Percentiles rank a stretch among this genome's conserved stretches.
Conservation (phyloP, 805 yeast species). For the Candida palmyrensis region DNA sequence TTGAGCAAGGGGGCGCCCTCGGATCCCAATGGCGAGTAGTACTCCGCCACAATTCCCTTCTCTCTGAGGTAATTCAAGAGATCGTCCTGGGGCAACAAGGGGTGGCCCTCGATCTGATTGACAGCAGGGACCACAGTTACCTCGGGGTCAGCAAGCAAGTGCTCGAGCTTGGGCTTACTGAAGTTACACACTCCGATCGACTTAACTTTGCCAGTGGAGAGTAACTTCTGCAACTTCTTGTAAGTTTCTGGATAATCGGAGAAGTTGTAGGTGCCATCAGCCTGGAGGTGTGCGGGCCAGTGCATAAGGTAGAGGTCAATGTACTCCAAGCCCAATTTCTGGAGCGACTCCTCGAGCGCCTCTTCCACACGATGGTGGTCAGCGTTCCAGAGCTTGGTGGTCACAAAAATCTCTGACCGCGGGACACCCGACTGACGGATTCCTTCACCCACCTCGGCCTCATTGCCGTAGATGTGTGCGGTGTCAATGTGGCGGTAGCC, state of each 20-base stretch:
- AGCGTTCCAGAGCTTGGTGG: conserved; percentile 61
- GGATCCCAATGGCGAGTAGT: conserved; percentile 33
- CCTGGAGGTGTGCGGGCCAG: conserved; percentile 56
- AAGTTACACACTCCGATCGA: conserved; percentile 60
- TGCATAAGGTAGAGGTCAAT: conserved; percentile 72
- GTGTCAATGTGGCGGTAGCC: conserved; percentile 77
- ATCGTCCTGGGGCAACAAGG: conserved; percentile 49
- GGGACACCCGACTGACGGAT: conserved; percentile 53
- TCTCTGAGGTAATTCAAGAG: conserved; percentile 47
- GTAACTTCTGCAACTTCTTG: conserved; percentile 38
- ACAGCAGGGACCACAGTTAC: conserved; percentile 40
- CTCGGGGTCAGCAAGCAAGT: conserved; percentile 34
- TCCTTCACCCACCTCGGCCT: conserved; percentile 52
- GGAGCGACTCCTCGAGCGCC: conserved; percentile 52
- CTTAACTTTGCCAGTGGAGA: conserved; percentile 26
- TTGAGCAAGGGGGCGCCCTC: conserved; percentile 30
- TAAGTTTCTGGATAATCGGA: conserved; percentile 30
- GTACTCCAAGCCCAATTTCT: conserved; percentile 62
- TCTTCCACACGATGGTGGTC: conserved; percentile 44
- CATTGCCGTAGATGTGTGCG: conserved; percentile 62
- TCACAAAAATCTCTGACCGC: conserved; percentile 57
- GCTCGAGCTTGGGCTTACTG: conserved; percentile 38
- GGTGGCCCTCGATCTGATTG: conserved; percentile 44
- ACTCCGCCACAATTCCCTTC: conserved; percentile 27
- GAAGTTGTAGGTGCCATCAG: conserved; percentile 11